Percentiles rank a stretch among this genome's conserved stretches.
phyloP scores from a whole-genome alignment of 331 rosid species.

The Phaseolus coccineus region DNA sequence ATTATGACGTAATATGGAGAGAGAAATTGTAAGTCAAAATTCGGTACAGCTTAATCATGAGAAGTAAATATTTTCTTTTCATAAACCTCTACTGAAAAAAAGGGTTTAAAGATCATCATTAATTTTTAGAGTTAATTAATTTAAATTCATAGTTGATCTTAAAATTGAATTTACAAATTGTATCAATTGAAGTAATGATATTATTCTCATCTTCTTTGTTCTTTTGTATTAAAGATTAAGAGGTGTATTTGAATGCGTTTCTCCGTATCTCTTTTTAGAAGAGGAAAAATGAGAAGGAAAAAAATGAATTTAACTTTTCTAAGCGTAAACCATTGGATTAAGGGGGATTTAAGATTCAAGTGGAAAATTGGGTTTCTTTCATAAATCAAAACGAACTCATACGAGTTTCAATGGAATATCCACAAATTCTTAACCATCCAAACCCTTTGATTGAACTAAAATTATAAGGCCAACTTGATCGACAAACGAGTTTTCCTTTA shows the following conservation, averaged over 20 bases:
- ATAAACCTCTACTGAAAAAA: neutral
- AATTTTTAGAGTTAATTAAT: neutral
- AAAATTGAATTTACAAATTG: constrained; percentile 28
- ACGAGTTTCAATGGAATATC: neutral
- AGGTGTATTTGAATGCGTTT: no score
- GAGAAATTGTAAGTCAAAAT: constrained; percentile 16
- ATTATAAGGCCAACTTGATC: no score
- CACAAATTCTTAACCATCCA: neutral
- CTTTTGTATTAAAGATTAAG: neutral
- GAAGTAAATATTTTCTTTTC: neutral
- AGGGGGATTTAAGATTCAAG: no score
- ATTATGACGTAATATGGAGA: constrained; percentile 26
- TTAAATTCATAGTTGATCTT: neutral
- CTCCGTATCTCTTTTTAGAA: no score
- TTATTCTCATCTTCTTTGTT: neutral
- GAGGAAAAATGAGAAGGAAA: no score
- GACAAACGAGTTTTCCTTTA: no score
- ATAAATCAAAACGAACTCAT: neutral
- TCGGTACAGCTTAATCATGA: constrained; percentile 4
- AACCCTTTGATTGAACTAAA: no score
- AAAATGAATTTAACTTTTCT: no score
- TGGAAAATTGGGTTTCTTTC: neutral
- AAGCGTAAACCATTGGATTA: no score
- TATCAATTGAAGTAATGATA: neutral
- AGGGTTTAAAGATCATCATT: neutral